Evolutionary conservation across 768 basidiomycete species (phyloP), one percentile per base, ranked within the genome.

Genomic region (Hypholoma fasciculare): DNA sequence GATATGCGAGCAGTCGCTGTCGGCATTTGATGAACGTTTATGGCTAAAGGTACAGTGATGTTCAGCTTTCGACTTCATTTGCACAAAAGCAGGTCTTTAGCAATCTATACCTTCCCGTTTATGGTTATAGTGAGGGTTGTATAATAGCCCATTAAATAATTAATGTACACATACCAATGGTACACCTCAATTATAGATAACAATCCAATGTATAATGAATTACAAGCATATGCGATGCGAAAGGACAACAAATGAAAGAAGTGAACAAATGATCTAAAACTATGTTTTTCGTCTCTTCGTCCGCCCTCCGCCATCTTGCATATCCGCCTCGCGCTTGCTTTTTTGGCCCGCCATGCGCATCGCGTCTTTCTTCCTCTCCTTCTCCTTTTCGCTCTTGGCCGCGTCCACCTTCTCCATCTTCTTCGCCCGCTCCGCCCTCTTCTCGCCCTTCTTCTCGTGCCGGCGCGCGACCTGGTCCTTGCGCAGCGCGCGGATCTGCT

Each of bases 401-500:
- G 72, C 80, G 63, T 89, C 89, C 61, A 85, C 84, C 73, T 88
- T 90, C 63, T 83, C 89, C 9, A 84, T 71, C 75, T 86, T 90
- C 78, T 92, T 92, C 64, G 78, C 73, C 65, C 87, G 83, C 64
- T 78, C 85, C 36, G 74, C 83, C 60, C 83, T 84, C 72, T 87
- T 81, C 76, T 89, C 91, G n/a, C 78, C 81, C 76, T 98, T 92
- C 79, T 95, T 97, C 71, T 88, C 92, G 66, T 83, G 87, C 67
- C 96, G 76, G 67, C 87, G 78, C 43, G 71, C 76, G 1, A 93
- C 81, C 74, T 96, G 92, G 67, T 96, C 95, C 73, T 95, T 98
- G 58, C 93, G 77, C 65, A 99, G 72, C 6, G 95, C 92, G 49
- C 90, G 85, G 61, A 98, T 94, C 78, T 98, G 96, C 71, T 98